Conservation (phyloP, 371 early-diverging fungal genomes). For the Actinomortierella ambigua region DNA sequence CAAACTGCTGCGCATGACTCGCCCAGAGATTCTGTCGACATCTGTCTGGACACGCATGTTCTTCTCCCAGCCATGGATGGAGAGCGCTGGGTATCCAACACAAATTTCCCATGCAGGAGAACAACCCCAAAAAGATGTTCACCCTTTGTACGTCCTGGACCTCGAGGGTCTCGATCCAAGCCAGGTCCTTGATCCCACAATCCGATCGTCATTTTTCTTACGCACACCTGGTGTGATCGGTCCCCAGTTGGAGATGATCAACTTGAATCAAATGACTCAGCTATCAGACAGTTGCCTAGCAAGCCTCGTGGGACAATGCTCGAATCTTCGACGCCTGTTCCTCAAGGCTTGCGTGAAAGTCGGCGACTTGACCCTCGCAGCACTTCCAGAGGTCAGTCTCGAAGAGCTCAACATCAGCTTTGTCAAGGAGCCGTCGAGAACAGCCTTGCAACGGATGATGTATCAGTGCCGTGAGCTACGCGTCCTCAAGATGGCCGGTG, state of each 20-base stretch:
- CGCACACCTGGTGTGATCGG: slow-evolving; percentile 12
- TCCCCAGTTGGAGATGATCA: slow-evolving; percentile 18
- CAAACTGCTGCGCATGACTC: slow-evolving; percentile 15
- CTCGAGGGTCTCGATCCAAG: slow-evolving; percentile 26
- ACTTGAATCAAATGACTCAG: slow-evolving; percentile 13
- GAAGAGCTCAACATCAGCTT: slow-evolving; percentile 33
- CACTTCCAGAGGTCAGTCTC: slow-evolving; percentile 5
- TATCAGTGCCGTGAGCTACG: slow-evolving; percentile 12
- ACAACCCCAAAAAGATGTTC: background rate
- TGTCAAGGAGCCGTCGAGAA: slow-evolving; percentile 22
- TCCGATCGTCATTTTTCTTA: slow-evolving; percentile 10
- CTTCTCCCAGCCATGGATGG: slow-evolving; percentile 3
- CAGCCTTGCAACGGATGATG: slow-evolving; percentile 20
- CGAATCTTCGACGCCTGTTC: slow-evolving; percentile 7
- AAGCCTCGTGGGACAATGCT: slow-evolving; percentile 13
- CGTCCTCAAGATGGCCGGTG: slow-evolving; percentile 27
- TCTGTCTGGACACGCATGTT: slow-evolving; percentile 32
- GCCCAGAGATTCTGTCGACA: slow-evolving; percentile 24
- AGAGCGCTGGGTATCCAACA: background rate
- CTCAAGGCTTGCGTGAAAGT: slow-evolving; percentile 38
- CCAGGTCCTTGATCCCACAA: slow-evolving; percentile 20
- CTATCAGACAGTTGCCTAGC: slow-evolving; percentile 23
- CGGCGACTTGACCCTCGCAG: slow-evolving; percentile 24
- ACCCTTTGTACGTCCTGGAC: slow-evolving; percentile 15
- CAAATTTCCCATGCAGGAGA: background rate